Base-by-base conservation (phyloP, 306 rosid genomes). In the Clitoria ternatea region DNA sequence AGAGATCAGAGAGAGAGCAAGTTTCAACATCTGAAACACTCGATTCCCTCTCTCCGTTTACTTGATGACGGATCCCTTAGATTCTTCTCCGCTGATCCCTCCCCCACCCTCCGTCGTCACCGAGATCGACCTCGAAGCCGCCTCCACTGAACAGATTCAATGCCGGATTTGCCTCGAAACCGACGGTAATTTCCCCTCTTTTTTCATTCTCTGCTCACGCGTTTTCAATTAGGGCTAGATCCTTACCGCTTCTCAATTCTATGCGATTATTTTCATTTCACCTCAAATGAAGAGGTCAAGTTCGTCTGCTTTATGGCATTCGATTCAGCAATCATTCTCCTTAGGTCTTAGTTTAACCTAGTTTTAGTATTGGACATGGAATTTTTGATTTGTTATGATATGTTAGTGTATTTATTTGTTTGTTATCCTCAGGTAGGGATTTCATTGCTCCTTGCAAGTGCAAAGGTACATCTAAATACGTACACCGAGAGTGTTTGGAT, bases 121-220 rank as follows among this genome's bases (percentile, higher is more conserved):
- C 33, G 89, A 84, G 85, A 86, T 90, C 90, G 95, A 90, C 82
- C 92, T 90, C 50, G 97, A 90, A 79, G 95, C 95, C 18, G 92
- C 85, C 20, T 84, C 91, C 70, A 83, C 87, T 48, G 90, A 90
- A 17, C 95, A 86, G 77, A 84, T 90, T 68, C 97, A 88, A 18
- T 90, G 97, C 81, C 84, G 92, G 59, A 90, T 90, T 83, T 90
- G 97, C 70, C 95, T 90, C 9, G 95, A 90, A 79, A 84, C 92
- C 4, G 92, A 90, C 15, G 97, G 97, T 90, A 75, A 19, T 63
- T 63, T 72, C 17, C 0, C 74, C 17, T 17, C 49, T 13, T 35
- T 5, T 37, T 27, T 3, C 2, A 1, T 22, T 15, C 15, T 12
- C 66, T 66, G 39, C 47, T 40, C 42, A 14, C 23, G 4, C 3